phyloP scores from a whole-genome alignment of 2,329 filamentous ascomycete species.

The Aureobasidium melanogenum region DNA sequence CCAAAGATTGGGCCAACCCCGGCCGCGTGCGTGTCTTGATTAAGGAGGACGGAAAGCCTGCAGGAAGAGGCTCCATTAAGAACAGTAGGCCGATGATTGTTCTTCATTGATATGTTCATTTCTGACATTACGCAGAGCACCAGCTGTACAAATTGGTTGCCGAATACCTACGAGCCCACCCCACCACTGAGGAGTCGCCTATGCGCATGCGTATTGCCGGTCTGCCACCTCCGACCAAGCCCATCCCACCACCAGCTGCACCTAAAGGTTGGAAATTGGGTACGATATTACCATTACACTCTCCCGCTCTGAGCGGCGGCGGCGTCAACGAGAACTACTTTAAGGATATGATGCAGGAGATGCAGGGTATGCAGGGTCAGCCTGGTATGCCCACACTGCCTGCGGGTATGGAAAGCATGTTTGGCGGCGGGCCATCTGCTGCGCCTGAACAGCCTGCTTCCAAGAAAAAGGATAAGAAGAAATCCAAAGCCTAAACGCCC shows the following conservation, averaged over 20 bases:
- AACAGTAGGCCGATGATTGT: conserved; percentile 46
- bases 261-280: conserved; percentile 89
- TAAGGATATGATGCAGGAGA: conserved; percentile 94
- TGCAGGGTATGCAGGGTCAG: conserved; percentile 44
- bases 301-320: conserved; percentile 80
- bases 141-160: conserved; percentile 79
- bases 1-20: conserved; percentile 96
- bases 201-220: conserved; percentile 66
- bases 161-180: conserved; percentile 65
- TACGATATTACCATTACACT: conserved; percentile 75
- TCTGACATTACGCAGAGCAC: conserved; percentile 51
- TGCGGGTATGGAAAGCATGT: not conserved
- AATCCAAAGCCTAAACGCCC: conserved; percentile 2
- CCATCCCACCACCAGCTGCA: conserved; percentile 48
- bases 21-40: conserved; percentile 76
- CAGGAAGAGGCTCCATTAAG: conserved; percentile 45
- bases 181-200: conserved; percentile 63
- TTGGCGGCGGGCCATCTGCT: not conserved
- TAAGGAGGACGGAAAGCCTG: conserved; percentile 48
- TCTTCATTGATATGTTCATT: too few relatives aligned
- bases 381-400: conserved; percentile 12
- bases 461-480: conserved; percentile 13
- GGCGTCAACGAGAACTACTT: conserved; percentile 91
- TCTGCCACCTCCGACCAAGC: conserved; percentile 56
- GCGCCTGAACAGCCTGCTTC: conserved; percentile 1